These are phyloP conservation scores for Halteria grandinella DNA, from an alignment of 73 alveolate species.

Conservation along the genomic window DNA sequence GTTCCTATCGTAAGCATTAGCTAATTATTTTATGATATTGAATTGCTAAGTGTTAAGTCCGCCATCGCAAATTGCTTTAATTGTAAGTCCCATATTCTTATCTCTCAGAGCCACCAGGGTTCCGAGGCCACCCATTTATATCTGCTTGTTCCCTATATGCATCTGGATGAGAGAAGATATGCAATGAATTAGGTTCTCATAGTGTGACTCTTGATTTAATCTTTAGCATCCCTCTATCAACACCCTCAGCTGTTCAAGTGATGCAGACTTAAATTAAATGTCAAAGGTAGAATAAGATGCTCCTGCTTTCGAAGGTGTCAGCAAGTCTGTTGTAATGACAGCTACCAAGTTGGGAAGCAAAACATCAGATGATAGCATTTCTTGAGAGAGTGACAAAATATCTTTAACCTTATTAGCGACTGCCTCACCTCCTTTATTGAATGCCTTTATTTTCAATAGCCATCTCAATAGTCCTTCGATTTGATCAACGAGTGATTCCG, in stretches of 20 bases:
- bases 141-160: neutral
- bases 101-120: conserved; percentile 11
- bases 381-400: neutral
- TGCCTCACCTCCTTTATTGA: neutral
- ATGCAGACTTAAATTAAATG: too few relatives aligned
- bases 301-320: too few relatives aligned
- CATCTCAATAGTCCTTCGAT: neutral
- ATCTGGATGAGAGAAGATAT: neutral
- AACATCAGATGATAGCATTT: conserved; percentile 23
- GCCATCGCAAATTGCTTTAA: neutral
- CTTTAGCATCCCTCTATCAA: too few relatives aligned
- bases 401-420: conserved; percentile 3
- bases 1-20: conserved; percentile 28
- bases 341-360: conserved; percentile 27
- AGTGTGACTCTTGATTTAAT: too few relatives aligned
- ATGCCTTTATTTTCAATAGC: neutral
- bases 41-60: neutral
- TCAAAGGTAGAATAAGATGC: too few relatives aligned
- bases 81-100: neutral
- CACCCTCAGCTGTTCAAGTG: too few relatives aligned
- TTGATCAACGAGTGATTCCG: conserved; percentile 14
- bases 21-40: conserved; percentile 19
- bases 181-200: too few relatives aligned
- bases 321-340: too few relatives aligned
- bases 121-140: neutral